Evolutionary conservation across 169 alveolate species (phyloP).

Genomic region (Cyclospora cayetanensis): DNA sequence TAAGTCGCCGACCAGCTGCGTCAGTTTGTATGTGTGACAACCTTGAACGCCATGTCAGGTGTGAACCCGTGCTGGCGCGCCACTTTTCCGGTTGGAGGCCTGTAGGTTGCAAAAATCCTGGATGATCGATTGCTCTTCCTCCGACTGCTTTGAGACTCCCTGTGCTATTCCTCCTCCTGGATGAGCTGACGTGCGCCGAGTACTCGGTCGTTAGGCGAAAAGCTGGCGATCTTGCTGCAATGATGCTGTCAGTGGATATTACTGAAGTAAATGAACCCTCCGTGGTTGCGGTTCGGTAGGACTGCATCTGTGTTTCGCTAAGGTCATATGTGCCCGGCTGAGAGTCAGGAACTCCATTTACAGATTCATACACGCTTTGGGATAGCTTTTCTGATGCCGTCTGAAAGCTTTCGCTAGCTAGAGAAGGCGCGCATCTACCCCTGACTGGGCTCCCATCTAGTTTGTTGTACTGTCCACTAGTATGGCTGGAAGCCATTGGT

Average conservation of each 20-base stretch:
- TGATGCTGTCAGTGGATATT: background rate
- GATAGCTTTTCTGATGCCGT: too few species aligned
- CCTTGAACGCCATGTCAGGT: background rate
- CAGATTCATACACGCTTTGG: too few species aligned
- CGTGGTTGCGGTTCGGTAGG: background rate
- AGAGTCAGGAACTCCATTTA: too few species aligned
- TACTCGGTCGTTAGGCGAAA: background rate
- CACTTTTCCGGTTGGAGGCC: background rate
- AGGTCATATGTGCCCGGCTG: too few species aligned
- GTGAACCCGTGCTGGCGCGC: background rate
- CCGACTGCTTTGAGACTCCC: background rate
- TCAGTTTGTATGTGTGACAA: background rate
- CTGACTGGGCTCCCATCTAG: background rate
- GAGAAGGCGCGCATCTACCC: too few species aligned
- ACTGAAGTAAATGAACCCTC: background rate
- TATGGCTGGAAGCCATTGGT: background rate
- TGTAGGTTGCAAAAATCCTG: background rate
- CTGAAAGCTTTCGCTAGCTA: too few species aligned
- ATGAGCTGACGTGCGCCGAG: background rate
- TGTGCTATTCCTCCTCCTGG: background rate
- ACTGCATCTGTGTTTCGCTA: background rate
- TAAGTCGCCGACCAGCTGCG: slow-evolving; percentile 45
- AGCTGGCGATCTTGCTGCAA: background rate
- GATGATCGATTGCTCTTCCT: background rate
- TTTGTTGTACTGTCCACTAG: background rate